These are phyloP conservation scores for Chrysosporium keratinophilum DNA, from an alignment of 2,329 filamentous ascomycete species.

Conservation along the genomic window DNA sequence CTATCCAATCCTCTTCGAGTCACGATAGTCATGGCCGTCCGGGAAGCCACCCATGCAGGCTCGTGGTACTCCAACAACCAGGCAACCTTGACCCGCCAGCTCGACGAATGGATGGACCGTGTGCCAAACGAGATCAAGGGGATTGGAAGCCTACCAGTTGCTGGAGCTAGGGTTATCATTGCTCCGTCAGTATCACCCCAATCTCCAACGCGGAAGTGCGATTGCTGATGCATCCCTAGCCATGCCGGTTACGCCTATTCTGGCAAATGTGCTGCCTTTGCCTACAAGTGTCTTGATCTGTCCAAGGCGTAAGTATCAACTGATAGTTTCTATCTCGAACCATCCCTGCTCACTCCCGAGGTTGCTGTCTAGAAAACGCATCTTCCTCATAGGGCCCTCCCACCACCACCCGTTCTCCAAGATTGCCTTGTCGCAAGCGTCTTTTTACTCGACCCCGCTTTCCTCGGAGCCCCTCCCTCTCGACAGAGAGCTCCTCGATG, in stretches of 20 bases:
- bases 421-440: conserved; percentile 65
- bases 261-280: conserved; percentile 83
- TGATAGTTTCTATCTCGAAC: background rate
- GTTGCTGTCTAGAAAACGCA: conserved; percentile 52
- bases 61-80: conserved; percentile 70
- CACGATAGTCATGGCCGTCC: conserved; percentile 26
- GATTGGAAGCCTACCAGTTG: conserved; percentile 55
- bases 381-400: conserved; percentile 88
- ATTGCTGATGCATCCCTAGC: conserved; percentile 41
- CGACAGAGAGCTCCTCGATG: conserved; percentile 35
- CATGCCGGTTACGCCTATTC: conserved; percentile 93
- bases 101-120: conserved; percentile 61
- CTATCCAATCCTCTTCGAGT: background rate
- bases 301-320: conserved; percentile 50
- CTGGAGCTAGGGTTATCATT: conserved; percentile 73
- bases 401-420: conserved; percentile 73
- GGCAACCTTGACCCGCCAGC: conserved; percentile 52
- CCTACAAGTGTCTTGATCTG: conserved; percentile 81
- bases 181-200: conserved; percentile 59
- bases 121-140: conserved; percentile 59
- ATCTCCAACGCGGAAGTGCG: background rate
- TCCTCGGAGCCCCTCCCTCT: conserved; percentile 36
- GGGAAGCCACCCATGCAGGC: conserved; percentile 65
- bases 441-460: conserved; percentile 38
- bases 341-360: conserved; percentile 6